Conservation (phyloP, 2,329 filamentous ascomycete genomes). For the Epichloe typhina region DNA sequence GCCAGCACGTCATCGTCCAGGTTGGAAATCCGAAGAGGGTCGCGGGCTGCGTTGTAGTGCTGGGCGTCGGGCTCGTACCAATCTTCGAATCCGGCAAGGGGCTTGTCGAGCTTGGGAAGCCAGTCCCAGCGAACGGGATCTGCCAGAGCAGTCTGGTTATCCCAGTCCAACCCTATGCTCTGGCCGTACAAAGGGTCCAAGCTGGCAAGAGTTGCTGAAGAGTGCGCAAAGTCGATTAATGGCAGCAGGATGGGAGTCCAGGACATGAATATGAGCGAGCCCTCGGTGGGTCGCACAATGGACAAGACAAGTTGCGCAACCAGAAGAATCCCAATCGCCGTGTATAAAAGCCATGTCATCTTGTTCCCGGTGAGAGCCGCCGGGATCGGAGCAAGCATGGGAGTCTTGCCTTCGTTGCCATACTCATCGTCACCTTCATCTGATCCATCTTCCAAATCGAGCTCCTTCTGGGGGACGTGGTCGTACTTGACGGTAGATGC, state of each 20-base stretch:
- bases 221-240: slow-evolving; percentile 20
- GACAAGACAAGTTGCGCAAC: slow-evolving; percentile 13
- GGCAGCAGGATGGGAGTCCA: slow-evolving; percentile 22
- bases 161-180: slow-evolving; percentile 14
- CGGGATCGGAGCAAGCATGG: background rate
- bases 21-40: slow-evolving; percentile 29
- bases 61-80: slow-evolving; percentile 12
- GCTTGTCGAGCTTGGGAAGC: slow-evolving; percentile 10
- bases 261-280: slow-evolving; percentile 21
- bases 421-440: slow-evolving; percentile 5
- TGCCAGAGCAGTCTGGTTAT: slow-evolving; percentile 16
- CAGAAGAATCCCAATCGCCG: slow-evolving; percentile 13
- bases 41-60: slow-evolving; percentile 22
- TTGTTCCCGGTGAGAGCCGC: background rate
- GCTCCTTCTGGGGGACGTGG: slow-evolving; percentile 7
- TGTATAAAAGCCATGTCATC: slow-evolving; percentile 7
- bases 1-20: slow-evolving; percentile 20
- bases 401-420: slow-evolving; percentile 3
- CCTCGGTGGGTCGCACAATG: slow-evolving; percentile 18
- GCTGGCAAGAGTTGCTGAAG: slow-evolving; percentile 16
- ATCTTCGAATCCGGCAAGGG: slow-evolving; percentile 14
- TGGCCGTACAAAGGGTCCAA: slow-evolving; percentile 14
- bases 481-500: slow-evolving; percentile 3
- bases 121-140: slow-evolving; percentile 11
- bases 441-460: slow-evolving; percentile 7